phyloP scores from a whole-genome alignment of 2,329 filamentous ascomycete genomes.

The Xylariaceae sp. region DNA sequence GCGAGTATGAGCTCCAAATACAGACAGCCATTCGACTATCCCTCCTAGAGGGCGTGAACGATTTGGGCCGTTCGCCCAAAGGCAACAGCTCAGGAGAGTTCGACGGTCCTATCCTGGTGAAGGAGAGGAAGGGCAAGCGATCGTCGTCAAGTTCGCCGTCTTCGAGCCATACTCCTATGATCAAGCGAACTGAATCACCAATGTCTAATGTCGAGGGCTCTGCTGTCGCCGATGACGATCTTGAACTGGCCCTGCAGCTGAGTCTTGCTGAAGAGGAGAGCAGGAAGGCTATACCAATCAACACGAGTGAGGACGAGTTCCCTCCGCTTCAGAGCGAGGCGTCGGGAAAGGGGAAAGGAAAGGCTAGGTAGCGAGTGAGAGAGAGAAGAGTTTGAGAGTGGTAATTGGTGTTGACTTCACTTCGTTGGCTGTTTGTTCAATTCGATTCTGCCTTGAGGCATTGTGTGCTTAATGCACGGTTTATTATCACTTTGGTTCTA shows the following conservation, averaged over 20 bases:
- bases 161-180: constrained; percentile 36
- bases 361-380: background rate
- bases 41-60: constrained; percentile 54
- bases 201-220: constrained; percentile 19
- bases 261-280: constrained; percentile 56
- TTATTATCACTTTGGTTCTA: too few relatives aligned
- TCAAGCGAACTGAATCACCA: constrained; percentile 23
- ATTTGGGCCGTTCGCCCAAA: constrained; percentile 43
- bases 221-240: constrained; percentile 49
- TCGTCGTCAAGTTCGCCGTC: constrained; percentile 35
- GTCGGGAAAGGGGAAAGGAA: constrained; percentile 26
- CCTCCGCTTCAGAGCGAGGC: constrained; percentile 23
- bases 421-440: too few relatives aligned
- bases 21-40: constrained; percentile 63
- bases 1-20: constrained; percentile 59
- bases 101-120: constrained; percentile 51
- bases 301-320: constrained; percentile 27
- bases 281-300: constrained; percentile 24
- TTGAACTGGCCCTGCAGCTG: constrained; percentile 58
- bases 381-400: too few relatives aligned
- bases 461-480: too few relatives aligned
- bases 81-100: constrained; percentile 48
- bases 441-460: too few relatives aligned
- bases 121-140: constrained; percentile 42
- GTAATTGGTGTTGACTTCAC: too few relatives aligned